phyloP scores from a whole-genome alignment of 371 early-diverging fungal species.

The Actinomucor elegans region DNA sequence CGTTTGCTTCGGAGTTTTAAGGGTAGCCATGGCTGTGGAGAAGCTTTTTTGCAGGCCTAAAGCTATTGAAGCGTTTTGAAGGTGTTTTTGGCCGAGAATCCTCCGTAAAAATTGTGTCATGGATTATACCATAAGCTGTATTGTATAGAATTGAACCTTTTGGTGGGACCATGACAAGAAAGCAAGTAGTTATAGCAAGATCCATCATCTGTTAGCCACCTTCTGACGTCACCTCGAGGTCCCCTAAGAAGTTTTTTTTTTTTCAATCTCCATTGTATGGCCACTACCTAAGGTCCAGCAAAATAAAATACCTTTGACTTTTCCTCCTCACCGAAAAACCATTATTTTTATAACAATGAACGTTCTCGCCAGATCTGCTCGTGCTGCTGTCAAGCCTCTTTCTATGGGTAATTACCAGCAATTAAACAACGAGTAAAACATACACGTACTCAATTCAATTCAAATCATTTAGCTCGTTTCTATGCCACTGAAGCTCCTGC shows the following conservation, averaged over 20 bases:
- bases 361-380: conserved; percentile 61
- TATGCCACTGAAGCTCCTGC: conserved; percentile 78
- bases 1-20: conserved; percentile 9
- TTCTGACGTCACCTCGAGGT: conserved; percentile 18
- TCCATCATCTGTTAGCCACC: too few species aligned
- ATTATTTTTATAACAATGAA: conserved; percentile 44
- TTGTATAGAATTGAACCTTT: too few species aligned
- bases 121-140: too few species aligned
- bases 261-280: too few species aligned
- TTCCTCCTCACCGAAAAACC: conserved; percentile 15
- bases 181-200: too few species aligned
- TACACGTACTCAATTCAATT: not conserved
- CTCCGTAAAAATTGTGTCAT: too few species aligned
- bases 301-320: conserved; percentile 14
- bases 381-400: conserved; percentile 47
- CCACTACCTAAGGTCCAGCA: conserved; percentile 1
- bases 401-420: conserved; percentile 42
- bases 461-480: conserved; percentile 50
- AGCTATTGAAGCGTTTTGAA: too few species aligned
- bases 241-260: conserved; percentile 15
- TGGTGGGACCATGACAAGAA: too few species aligned
- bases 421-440: not conserved
- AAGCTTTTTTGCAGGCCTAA: too few species aligned
- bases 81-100: too few species aligned
- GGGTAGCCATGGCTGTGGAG: conserved; percentile 14